Base-by-base conservation (phyloP, 2,329 filamentous ascomycete genomes). In the Alternaria viburni region DNA sequence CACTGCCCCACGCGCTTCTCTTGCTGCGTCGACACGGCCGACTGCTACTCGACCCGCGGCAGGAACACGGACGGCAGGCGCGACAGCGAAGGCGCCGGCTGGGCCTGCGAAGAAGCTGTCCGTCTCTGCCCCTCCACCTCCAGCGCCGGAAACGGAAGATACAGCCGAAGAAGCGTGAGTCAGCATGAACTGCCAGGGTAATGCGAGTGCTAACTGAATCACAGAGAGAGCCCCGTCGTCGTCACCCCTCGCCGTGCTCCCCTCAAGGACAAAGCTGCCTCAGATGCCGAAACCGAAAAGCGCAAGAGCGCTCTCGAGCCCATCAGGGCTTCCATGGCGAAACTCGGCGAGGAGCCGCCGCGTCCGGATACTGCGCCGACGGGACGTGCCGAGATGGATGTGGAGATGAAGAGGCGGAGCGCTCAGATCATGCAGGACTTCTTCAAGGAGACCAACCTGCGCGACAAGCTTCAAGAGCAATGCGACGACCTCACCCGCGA, bases 361-460 rank as follows among this genome's bases (percentile, higher is more conserved):
- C 71, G 77, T 15, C 76, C 77, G 32, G 76, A 75, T 54, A 79
- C 76, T 12, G 75, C 77, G 9, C 77, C 77, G 32, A 74, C 67
- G 46, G 74, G 73, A 36, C 62, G 74, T 19, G 72, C 68, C 13
- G 76, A 78, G 50, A 63, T 69, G 56, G 75, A 79, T 23, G 55
- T 72, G 13, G 77, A 80, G 52, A 74, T 68, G 49, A 75, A 74
- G 62, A 61, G 75, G 19, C 72, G 72, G 52, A 78, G 74, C 64
- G 72, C 72, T 7, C 72, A 77, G 63, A 74, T 79, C 46, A 79
- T 80, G 77, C 77, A 79, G 25, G 77, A 80, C 64, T 80, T 80
- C 65, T 77, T 80, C 71, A 78, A 77, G 64, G 77, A 80, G 67
- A 80, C 77, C 3, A 78, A 66, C 30, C 49, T 74, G n/a, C 73